These are phyloP conservation scores for Lolium multiflorum DNA, from an alignment of 176 grass and related monocot genomes.

Conservation along the genomic window DNA sequence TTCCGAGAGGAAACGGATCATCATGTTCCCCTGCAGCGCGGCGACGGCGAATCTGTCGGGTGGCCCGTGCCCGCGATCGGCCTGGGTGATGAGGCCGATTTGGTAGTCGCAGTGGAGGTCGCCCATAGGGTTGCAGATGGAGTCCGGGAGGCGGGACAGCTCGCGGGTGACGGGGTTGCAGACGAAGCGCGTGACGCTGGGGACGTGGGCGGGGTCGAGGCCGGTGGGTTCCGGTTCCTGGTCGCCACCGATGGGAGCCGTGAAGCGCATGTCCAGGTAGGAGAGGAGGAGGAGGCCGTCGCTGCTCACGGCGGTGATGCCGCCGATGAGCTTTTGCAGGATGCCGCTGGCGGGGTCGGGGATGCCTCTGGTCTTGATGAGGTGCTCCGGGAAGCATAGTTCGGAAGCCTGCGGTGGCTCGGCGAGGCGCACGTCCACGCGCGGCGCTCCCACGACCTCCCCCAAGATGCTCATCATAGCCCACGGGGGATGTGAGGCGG, in stretches of 20 bases:
- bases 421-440: conserved; percentile 15
- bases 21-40: not conserved
- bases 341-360: not conserved
- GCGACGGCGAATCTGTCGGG: conserved; percentile 10
- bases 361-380: not conserved
- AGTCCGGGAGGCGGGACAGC: conserved; percentile 39
- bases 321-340: not conserved
- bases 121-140: conserved; percentile 2
- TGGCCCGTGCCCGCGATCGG: not conserved
- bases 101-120: not conserved
- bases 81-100: conserved; percentile 9
- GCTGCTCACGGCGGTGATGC: not conserved
- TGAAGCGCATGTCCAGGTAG: not conserved
- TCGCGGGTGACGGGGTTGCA: conserved; percentile 35
- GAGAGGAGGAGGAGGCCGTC: conserved; percentile 35
- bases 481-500: conserved; percentile 14
- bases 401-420: conserved; percentile 15
- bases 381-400: conserved; percentile 11
- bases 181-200: conserved; percentile 11
- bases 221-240: not conserved
- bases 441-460: not conserved
- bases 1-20: conserved; percentile 37
- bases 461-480: not conserved
- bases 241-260: not conserved
- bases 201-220: not conserved